Base-by-base conservation (phyloP, 2,329 filamentous ascomycete genomes). In the Aspergillus clavatus region DNA sequence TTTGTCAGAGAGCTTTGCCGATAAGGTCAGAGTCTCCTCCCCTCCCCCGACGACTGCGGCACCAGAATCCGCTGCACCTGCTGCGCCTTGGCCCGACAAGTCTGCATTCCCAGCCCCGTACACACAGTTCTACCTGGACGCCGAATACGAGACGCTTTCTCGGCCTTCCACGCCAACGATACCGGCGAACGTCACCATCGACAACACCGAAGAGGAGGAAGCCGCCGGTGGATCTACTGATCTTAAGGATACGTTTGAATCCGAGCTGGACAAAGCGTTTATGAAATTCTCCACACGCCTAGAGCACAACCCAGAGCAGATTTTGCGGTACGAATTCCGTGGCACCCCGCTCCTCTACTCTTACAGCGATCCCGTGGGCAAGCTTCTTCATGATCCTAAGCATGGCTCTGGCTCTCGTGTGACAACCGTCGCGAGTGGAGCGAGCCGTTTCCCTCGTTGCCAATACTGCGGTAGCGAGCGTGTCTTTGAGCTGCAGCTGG, bases 401-500 rank as follows among this genome's bases (percentile, higher is more conserved):
- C 45, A 45, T 33, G 35, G 47, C 21, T 54, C 55, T 1, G 58
- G 57, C 7, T 47, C 54, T 1, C 57, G 43, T 6, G 66, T 64
- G 40, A 55, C 59, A 5, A 57, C 62, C 5, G 58, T 57, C 1
- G 42, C 57, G 3, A 63, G 51, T 16, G 55, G 54, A 10, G 51
- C 55, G 10, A 58, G 52, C 14, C 56, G 78, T 2, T 81, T 96
- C 22, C 89, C 91, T 1, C 72, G 82, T 7, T 98, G 93, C 65
- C 71, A 70, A 22, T 85, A 81, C 57, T 98, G 93, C 68, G 85
- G 86, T 7, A 79, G 77, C 0, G 74, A 78, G 40, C 81, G 91
- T 51, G 81, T 86, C 11, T 97, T 97, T 65, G 93, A 98, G 75
- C 76, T 95, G 47, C 93, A 98, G 74, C 73, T 98, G 53, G 90